Evolutionary conservation across 2,329 filamentous ascomycete species (phyloP).

Genomic region (Daldinia eschscholtzii): DNA sequence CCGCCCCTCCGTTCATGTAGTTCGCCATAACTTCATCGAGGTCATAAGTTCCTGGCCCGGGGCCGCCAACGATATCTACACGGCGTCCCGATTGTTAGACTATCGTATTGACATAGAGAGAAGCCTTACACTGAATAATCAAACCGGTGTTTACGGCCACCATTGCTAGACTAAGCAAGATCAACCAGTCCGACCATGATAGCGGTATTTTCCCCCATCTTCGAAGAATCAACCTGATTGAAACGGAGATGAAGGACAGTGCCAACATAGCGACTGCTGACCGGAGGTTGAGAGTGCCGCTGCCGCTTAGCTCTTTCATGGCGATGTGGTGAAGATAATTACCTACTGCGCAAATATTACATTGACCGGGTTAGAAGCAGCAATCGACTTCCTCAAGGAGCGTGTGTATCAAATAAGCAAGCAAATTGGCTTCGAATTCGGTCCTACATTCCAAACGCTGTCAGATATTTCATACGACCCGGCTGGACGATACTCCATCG

Average conservation of each 20-base stretch:
- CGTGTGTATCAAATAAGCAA: background rate
- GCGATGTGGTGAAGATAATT: background rate
- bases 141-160: background rate
- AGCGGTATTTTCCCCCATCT: background rate
- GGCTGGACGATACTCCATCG: background rate
- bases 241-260: background rate
- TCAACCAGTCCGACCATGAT: slow-evolving; percentile 4
- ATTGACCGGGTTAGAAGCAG: too few relatives aligned
- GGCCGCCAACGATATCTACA: too few relatives aligned
- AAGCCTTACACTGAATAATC: too few relatives aligned
- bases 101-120: too few relatives aligned
- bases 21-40: background rate
- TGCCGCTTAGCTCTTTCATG: background rate
- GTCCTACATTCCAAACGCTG: slow-evolving; percentile 11
- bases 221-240: background rate
- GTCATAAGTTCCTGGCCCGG: too few relatives aligned
- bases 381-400: background rate
- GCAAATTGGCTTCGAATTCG: slow-evolving; percentile 10
- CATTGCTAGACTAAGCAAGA: background rate
- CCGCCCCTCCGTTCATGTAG: background rate
- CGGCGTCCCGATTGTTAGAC: too few relatives aligned
- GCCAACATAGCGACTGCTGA: background rate
- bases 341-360: too few relatives aligned
- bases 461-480: background rate
- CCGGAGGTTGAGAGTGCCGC: background rate